Conservation (phyloP, 257 asterid genomes). For the Solanum tacnaense region DNA sequence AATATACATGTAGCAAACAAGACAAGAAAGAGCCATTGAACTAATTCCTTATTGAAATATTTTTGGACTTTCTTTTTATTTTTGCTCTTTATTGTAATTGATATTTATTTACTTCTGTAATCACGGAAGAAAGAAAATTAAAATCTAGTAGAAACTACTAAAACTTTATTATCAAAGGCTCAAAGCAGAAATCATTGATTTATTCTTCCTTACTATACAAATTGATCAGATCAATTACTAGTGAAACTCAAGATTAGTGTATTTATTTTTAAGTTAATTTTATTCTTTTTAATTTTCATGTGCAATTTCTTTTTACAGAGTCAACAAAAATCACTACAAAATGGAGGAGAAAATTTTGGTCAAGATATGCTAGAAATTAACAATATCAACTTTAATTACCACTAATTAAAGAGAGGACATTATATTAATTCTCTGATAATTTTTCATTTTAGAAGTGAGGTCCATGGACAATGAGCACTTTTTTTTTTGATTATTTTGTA, state of each 20-base stretch:
- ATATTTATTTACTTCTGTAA: neutral
- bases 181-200: neutral
- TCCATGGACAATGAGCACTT: neutral
- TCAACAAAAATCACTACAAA: neutral
- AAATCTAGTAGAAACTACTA: neutral
- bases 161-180: neutral
- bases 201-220: neutral
- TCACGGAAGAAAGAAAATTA: neutral
- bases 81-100: neutral
- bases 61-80: neutral
- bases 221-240: neutral
- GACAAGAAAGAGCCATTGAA: neutral
- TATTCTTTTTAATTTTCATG: neutral
- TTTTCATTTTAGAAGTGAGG: neutral
- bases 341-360: neutral
- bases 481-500: neutral
- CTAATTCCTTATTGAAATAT: neutral
- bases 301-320: neutral
- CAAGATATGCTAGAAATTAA: neutral
- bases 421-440: neutral
- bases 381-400: neutral
- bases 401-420: neutral
- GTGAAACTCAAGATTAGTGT: neutral
- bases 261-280: neutral
- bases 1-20: neutral